Percentiles rank a stretch among this genome's conserved stretches.
Evolutionary conservation across 2,329 filamentous ascomycete species (phyloP).

Genomic region (Lachnellula willkommii): DNA sequence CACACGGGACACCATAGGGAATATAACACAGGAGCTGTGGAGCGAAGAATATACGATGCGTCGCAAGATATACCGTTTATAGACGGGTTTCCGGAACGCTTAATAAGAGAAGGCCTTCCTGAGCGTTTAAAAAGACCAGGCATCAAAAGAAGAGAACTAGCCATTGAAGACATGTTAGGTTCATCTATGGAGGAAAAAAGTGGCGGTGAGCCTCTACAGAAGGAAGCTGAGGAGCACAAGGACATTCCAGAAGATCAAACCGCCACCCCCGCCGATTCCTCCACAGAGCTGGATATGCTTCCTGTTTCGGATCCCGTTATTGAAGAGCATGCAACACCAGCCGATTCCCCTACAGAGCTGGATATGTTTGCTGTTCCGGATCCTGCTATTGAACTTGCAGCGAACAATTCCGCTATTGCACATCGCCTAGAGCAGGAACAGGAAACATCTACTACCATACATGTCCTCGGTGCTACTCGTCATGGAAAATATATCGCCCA

Average conservation of each 20-base stretch:
- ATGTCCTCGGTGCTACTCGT: slow-evolving; percentile 60
- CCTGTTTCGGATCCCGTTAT: too few relatives aligned
- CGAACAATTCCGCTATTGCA: not conserved
- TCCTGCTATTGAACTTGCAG: not conserved
- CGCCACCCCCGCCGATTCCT: too few relatives aligned
- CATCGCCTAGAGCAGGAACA: not conserved
- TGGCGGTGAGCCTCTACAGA: slow-evolving; percentile 1
- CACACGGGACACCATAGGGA: not conserved
- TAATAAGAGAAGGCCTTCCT: slow-evolving; percentile 10
- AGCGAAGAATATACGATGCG: not conserved
- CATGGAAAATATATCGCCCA: slow-evolving; percentile 63
- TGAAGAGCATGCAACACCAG: too few relatives aligned
- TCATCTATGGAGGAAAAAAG: not conserved
- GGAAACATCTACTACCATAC: slow-evolving; percentile 38
- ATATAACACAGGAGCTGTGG: slow-evolving; percentile 6
- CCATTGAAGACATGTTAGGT: not conserved
- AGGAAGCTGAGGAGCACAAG: slow-evolving; percentile 10
- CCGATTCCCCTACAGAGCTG: too few relatives aligned
- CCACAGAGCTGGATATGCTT: too few relatives aligned
- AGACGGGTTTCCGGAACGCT: slow-evolving; percentile 7
- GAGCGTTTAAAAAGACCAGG: slow-evolving; percentile 6
- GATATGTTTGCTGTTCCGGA: not conserved
- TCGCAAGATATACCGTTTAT: slow-evolving; percentile 10
- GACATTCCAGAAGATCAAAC: not conserved
- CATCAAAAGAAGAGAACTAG: not conserved